Evolutionary conservation across 768 basidiomycete species (phyloP).

Genomic region (Hydnum rufescens): DNA sequence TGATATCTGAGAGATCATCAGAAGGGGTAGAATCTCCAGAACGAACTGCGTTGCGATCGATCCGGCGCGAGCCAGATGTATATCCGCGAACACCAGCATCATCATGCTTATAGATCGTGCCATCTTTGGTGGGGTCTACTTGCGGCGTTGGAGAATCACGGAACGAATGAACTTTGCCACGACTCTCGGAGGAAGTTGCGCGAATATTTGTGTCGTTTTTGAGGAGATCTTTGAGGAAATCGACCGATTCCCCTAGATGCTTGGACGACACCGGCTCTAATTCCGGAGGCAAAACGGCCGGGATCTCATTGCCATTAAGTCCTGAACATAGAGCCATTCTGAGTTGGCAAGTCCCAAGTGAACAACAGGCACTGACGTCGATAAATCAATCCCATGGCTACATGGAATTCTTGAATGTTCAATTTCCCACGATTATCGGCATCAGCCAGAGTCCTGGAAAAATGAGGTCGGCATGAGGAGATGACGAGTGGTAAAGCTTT

Average conservation of each 20-base stretch:
- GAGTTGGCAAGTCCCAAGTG: not conserved
- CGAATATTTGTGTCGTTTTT: slow-evolving; percentile 56
- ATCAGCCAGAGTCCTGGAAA: slow-evolving; percentile 71
- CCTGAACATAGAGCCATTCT: slow-evolving; percentile 25
- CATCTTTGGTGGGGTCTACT: slow-evolving; percentile 55
- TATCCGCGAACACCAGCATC: slow-evolving; percentile 50
- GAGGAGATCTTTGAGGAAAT: slow-evolving; percentile 72
- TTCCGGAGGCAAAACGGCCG: slow-evolving; percentile 70
- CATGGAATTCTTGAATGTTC: slow-evolving; percentile 89
- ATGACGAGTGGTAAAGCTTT: not conserved
- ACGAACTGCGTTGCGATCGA: slow-evolving; percentile 68
- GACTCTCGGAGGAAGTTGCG: slow-evolving; percentile 26
- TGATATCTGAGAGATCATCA: slow-evolving; percentile 69
- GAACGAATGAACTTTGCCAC: slow-evolving; percentile 46
- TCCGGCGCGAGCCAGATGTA: slow-evolving; percentile 59
- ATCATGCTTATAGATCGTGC: slow-evolving; percentile 76
- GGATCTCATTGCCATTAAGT: slow-evolving; percentile 81
- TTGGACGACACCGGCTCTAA: slow-evolving; percentile 80
- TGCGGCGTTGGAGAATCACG: slow-evolving; percentile 24
- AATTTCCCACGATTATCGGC: slow-evolving; percentile 86
- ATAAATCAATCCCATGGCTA: slow-evolving; percentile 96
- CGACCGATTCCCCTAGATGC: slow-evolving; percentile 76
- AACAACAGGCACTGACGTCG: slow-evolving; percentile 41
- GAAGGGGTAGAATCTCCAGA: slow-evolving; percentile 42
- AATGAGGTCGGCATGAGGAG: slow-evolving; percentile 4